Evolutionary conservation across 352 stramenopile genomes (phyloP).

Genomic region (Phytopythium litorale): DNA sequence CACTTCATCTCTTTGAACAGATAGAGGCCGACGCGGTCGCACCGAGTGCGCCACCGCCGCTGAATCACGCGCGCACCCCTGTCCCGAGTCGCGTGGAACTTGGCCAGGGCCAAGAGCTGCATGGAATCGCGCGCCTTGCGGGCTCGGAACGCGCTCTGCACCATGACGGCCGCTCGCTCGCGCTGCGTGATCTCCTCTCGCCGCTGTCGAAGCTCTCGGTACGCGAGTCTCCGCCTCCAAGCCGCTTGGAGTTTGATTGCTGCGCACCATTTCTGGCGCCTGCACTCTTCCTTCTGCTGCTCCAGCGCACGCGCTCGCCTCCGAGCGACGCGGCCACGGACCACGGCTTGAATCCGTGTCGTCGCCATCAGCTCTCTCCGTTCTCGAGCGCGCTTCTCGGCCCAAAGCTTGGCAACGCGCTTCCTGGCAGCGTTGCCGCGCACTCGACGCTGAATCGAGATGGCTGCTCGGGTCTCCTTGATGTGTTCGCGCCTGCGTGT

Average conservation of each 20-base stretch:
- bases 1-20: constrained; percentile 36
- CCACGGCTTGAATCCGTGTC: constrained; percentile 52
- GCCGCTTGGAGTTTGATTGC: constrained; percentile 49
- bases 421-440: constrained; percentile 14
- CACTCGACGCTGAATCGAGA: constrained; percentile 49
- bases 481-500: constrained; percentile 26
- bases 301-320: constrained; percentile 32
- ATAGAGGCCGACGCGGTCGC: constrained; percentile 37
- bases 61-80: constrained; percentile 40
- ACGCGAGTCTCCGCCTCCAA: constrained; percentile 38
- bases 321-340: constrained; percentile 45
- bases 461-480: constrained; percentile 37
- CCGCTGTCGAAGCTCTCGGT: constrained; percentile 22
- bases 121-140: constrained; percentile 36
- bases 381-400: constrained; percentile 19
- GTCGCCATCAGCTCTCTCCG: constrained; percentile 35
- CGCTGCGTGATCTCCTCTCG: constrained; percentile 21
- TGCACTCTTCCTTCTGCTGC: constrained; percentile 27
- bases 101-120: constrained; percentile 36
- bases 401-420: constrained; percentile 7
- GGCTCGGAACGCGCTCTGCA: constrained; percentile 59
- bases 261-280: constrained; percentile 23
- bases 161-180: constrained; percentile 45
- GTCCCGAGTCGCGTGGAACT: constrained; percentile 32
- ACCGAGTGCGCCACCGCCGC: constrained; percentile 42